Evolutionary conservation across 2,329 filamentous ascomycete genomes (phyloP).

Genomic region (Aspergillus pseudonomiae): DNA sequence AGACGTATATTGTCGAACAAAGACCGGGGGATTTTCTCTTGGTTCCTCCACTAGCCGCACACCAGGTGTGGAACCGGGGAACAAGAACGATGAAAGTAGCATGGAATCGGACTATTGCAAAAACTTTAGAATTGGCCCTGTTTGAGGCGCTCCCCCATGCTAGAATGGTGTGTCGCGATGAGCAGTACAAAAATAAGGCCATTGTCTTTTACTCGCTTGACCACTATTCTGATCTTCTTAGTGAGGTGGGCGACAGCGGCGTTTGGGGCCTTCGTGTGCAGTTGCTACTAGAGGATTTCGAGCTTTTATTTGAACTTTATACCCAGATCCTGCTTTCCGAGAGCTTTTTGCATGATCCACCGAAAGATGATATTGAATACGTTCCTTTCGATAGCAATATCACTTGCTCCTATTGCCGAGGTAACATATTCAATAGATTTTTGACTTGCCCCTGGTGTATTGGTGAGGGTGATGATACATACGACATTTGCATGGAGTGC

Average conservation of each 20-base stretch:
- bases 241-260: conserved; percentile 58
- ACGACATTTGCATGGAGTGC: conserved; percentile 97
- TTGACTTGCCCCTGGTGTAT: conserved; percentile 87
- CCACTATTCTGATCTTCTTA: conserved; percentile 69
- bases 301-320: conserved; percentile 75
- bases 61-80: conserved; percentile 98
- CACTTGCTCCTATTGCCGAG: conserved; percentile 92
- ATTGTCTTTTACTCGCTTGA: conserved; percentile 86
- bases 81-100: conserved; percentile 96
- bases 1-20: conserved; percentile 90
- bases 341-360: conserved; percentile 69
- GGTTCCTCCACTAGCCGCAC: conserved; percentile 87
- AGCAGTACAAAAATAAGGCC: conserved; percentile 98
- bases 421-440: conserved; percentile 97
- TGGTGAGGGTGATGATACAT: conserved; percentile 77
- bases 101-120: conserved; percentile 93
- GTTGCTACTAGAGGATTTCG: conserved; percentile 82
- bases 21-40: conserved; percentile 88
- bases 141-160: conserved; percentile 86
- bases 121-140: conserved; percentile 84
- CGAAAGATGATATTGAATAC: conserved; percentile 71
- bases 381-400: conserved; percentile 86
- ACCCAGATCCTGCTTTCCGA: conserved; percentile 81
- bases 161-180: conserved; percentile 89
- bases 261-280: conserved; percentile 57